phyloP scores from a whole-genome alignment of 208 protist genomes.

The Leishmania turanica region DNA sequence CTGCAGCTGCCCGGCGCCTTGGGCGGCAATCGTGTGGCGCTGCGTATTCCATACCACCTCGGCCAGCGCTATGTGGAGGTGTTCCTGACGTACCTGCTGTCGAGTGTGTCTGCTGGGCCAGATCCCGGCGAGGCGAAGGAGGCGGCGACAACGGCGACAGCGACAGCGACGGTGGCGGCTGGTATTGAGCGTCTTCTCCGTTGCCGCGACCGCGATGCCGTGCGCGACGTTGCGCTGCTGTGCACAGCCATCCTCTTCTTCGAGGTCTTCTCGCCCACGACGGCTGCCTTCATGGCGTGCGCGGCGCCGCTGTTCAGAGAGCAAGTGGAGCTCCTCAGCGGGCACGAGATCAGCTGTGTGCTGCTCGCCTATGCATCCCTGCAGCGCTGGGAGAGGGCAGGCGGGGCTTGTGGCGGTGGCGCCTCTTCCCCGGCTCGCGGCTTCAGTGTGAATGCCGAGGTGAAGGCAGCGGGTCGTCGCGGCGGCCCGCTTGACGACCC shows the following conservation, averaged over 20 bases:
- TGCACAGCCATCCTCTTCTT: slow-evolving; percentile 73
- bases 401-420: no score
- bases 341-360: slow-evolving; percentile 58
- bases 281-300: slow-evolving; percentile 47
- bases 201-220: slow-evolving; percentile 16
- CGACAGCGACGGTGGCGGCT: not conserved
- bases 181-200: not conserved
- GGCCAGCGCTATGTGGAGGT: slow-evolving; percentile 44
- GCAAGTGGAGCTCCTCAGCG: slow-evolving; percentile 48
- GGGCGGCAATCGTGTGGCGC: slow-evolving; percentile 19
- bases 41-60: slow-evolving; percentile 64
- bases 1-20: slow-evolving; percentile 21
- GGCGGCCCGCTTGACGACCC: not conserved
- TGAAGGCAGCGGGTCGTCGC: not conserved
- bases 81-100: slow-evolving; percentile 17
- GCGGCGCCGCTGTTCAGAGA: slow-evolving; percentile 49
- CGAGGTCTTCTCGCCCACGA: slow-evolving; percentile 47
- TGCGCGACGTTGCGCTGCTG: slow-evolving; percentile 52
- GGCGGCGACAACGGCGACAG: not conserved
- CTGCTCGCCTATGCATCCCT: slow-evolving; percentile 69
- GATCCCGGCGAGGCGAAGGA: not conserved
- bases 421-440: not conserved
- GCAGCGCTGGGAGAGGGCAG: slow-evolving; percentile 29
- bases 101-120: not conserved
- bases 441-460: not conserved